Conservation (phyloP, 208 protist genomes). For the Endotrypanum monterogeii region DNA sequence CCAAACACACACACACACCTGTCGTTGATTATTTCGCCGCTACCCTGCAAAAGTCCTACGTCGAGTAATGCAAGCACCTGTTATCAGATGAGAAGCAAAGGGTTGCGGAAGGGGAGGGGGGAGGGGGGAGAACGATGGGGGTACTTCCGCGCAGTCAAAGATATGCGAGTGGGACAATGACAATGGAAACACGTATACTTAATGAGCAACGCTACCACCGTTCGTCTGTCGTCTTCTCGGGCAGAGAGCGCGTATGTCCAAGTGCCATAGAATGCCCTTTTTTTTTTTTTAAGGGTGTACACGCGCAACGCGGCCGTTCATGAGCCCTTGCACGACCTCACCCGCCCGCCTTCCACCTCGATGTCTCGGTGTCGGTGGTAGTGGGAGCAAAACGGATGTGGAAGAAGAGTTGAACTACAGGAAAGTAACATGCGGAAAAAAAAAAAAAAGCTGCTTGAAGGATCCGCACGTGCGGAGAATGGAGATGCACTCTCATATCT, state of each 20-base stretch:
- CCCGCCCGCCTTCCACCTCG: too few species aligned
- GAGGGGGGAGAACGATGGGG: background rate
- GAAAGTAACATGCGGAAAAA: background rate
- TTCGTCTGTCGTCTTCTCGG: background rate
- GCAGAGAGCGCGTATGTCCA: too few species aligned
- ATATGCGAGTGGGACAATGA: background rate
- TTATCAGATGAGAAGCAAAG: conserved; percentile 4
- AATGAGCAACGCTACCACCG: background rate
- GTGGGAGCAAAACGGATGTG: background rate
- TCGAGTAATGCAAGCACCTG: background rate
- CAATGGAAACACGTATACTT: background rate
- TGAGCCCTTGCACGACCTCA: too few species aligned
- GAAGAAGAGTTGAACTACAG: background rate
- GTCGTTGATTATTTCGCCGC: background rate
- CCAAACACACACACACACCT: too few species aligned
- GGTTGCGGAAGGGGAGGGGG: too few species aligned
- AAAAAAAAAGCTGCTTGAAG: background rate
- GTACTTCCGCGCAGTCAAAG: background rate
- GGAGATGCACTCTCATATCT: background rate
- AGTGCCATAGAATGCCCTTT: too few species aligned
- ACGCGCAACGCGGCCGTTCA: too few species aligned
- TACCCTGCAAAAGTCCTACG: background rate
- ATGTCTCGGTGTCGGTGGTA: too few species aligned
- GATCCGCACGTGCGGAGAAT: background rate
- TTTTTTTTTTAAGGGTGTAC: too few species aligned